A percentile compares a stretch with the other conserved stretches of the same genome.
Evolutionary conservation across 108 stramenopile genomes (phyloP).

Genomic region (Asterionellopsis glacialis): DNA sequence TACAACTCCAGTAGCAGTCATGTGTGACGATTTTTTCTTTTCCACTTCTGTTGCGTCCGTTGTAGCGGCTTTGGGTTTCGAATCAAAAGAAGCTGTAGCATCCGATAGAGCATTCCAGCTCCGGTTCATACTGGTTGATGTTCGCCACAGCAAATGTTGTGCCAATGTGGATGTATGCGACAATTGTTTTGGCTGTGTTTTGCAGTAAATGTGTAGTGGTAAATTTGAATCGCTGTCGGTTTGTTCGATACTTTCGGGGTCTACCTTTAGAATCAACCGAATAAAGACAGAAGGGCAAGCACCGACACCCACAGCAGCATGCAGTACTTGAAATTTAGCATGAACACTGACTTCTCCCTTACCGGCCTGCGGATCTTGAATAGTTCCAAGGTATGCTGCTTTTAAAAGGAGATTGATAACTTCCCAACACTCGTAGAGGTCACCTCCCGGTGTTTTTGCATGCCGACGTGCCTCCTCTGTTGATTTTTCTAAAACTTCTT

Average conservation of each 20-base stretch:
- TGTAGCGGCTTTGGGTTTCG: neutral
- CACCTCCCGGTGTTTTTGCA: conserved; percentile 27
- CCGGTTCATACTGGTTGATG: too few species aligned
- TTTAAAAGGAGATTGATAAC: conserved; percentile 29
- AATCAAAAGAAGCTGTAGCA: too few species aligned
- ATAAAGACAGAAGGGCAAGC: conserved; percentile 37
- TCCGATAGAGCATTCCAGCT: too few species aligned
- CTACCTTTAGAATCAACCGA: conserved; percentile 33
- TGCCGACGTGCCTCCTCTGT: conserved; percentile 11
- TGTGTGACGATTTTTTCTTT: neutral
- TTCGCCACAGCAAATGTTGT: too few species aligned
- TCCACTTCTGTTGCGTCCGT: neutral
- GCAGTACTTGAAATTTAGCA: conserved; percentile 32
- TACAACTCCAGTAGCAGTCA: conserved; percentile 6
- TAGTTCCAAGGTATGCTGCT: conserved; percentile 39
- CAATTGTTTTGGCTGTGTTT: conserved; percentile 5
- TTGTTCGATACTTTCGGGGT: conserved; percentile 4
- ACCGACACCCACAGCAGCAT: conserved; percentile 34
- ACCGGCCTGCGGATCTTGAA: conserved; percentile 5
- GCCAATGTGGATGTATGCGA: conserved; percentile 1
- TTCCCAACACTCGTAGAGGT: conserved; percentile 44
- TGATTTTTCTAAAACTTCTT: conserved; percentile 32
- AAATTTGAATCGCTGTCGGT: conserved; percentile 4
- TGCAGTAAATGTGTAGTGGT: conserved; percentile 2
- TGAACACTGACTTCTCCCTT: conserved; percentile 1